These are phyloP conservation scores for Xerocomus spinulosus DNA, from an alignment of 768 basidiomycete species.

Conservation along the genomic window DNA sequence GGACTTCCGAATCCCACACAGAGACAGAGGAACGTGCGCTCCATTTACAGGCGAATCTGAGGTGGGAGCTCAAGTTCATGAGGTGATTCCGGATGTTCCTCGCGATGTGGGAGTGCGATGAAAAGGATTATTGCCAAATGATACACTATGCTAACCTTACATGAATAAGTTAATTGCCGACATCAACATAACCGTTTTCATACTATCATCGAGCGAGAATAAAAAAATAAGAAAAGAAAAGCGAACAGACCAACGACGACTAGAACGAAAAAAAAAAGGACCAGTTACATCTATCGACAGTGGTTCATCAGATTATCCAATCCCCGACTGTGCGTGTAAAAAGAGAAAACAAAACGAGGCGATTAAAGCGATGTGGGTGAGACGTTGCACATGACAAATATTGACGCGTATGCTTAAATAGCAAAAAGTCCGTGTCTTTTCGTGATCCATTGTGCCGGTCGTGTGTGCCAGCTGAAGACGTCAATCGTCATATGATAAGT, in stretches of 20 bases:
- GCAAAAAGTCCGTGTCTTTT: neutral
- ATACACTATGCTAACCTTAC: neutral
- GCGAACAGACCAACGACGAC: neutral
- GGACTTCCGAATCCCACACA: too few species aligned
- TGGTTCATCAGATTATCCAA: neutral
- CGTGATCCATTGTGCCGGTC: conserved; percentile 6
- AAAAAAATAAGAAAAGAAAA: neutral
- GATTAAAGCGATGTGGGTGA: neutral
- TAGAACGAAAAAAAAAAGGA: neutral
- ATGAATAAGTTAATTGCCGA: neutral
- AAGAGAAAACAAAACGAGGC: neutral
- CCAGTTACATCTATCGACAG: neutral
- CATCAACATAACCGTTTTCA: neutral
- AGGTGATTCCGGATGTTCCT: too few species aligned
- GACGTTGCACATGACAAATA: neutral
- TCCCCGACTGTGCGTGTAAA: neutral
- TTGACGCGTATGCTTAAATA: neutral
- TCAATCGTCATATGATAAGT: conserved; percentile 1
- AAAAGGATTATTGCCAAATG: neutral
- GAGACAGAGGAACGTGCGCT: too few species aligned
- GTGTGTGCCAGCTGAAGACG: neutral
- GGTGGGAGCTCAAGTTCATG: too few species aligned
- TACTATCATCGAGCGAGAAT: neutral
- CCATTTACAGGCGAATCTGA: too few species aligned
- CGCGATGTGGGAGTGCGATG: too few species aligned